A percentile compares a stretch with the other conserved stretches of the same genome.
Conservation (phyloP, 192 early-diverging fungal genomes). For the Linnemannia hyalina region DNA sequence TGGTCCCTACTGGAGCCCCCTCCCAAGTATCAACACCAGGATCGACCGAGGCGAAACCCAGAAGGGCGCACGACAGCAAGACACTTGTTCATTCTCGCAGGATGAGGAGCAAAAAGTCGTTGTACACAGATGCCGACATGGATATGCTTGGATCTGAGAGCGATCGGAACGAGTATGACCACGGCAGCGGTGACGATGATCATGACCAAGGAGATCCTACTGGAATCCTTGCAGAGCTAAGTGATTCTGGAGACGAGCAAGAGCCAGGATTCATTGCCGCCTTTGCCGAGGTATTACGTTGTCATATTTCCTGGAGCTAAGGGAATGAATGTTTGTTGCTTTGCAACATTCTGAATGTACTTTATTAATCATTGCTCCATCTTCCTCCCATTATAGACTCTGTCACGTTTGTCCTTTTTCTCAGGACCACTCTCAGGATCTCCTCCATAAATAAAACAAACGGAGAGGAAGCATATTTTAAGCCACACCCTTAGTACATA, state of each 20-base stretch:
- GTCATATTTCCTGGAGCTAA: no score
- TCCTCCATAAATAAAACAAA: constrained; percentile 3
- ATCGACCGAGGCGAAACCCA: not conserved
- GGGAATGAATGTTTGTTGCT: not conserved
- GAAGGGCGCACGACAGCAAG: not conserved
- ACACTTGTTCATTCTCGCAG: not conserved
- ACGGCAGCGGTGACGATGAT: constrained; percentile 1
- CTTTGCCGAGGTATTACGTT: constrained; percentile 45
- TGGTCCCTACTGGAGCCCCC: not conserved
- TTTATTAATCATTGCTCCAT: not conserved
- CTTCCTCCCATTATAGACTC: constrained; percentile 6
- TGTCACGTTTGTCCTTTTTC: constrained; percentile 26
- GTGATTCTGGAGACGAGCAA: constrained; percentile 34
- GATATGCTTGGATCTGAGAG: constrained; percentile 43
- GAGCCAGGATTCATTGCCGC: constrained; percentile 46
- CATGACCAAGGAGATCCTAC: constrained; percentile 21
- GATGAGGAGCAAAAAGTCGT: constrained; percentile 28
- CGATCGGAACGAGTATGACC: constrained; percentile 6
- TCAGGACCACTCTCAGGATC: constrained; percentile 31
- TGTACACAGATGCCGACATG: constrained; percentile 50
- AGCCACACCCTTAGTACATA: not conserved
- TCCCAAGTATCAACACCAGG: not conserved
- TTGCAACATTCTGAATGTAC: not conserved
- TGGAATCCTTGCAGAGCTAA: constrained; percentile 17
- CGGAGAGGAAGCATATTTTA: not conserved